phyloP scores from a whole-genome alignment of 306 rosid genomes.

The Elaeagnus macrophylla region DNA sequence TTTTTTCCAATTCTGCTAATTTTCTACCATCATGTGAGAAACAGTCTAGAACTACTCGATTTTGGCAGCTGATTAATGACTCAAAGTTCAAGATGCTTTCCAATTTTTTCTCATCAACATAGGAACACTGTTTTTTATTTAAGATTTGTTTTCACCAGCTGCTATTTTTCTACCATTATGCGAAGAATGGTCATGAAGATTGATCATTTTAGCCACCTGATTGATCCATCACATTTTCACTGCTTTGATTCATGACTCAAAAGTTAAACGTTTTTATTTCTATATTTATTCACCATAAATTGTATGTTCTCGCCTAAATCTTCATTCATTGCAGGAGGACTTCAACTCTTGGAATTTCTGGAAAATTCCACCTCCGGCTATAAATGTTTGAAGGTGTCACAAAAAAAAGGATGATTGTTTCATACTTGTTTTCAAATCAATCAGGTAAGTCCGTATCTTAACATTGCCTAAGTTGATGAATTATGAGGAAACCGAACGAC shows the following conservation, averaged over 20 bases:
- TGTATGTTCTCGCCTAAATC: neutral
- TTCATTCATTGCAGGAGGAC: conserved; percentile 61
- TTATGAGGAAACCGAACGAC: no score
- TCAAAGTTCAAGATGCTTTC: no score
- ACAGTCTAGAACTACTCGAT: no score
- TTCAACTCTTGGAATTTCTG: conserved; percentile 92
- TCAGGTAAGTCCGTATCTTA: conserved; percentile 31
- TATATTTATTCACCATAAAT: no score
- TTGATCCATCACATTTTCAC: neutral
- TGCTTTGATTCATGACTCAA: neutral
- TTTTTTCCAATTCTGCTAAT: neutral
- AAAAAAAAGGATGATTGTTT: conserved; percentile 20
- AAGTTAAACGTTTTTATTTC: neutral
- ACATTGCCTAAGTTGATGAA: neutral
- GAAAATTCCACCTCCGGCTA: conserved; percentile 52
- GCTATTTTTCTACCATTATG: no score
- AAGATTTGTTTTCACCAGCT: no score
- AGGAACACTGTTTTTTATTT: no score
- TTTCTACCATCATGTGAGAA: no score
- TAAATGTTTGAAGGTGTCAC: conserved; percentile 33
- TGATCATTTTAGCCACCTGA: neutral
- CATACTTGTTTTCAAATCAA: conserved; percentile 17
- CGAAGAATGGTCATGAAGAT: no score
- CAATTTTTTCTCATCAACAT: no score
- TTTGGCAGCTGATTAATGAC: no score